Evolutionary conservation across 441 rosid genomes (phyloP), one percentile per base, ranked within the genome.

Genomic region (Pelargonium citronellum): DNA sequence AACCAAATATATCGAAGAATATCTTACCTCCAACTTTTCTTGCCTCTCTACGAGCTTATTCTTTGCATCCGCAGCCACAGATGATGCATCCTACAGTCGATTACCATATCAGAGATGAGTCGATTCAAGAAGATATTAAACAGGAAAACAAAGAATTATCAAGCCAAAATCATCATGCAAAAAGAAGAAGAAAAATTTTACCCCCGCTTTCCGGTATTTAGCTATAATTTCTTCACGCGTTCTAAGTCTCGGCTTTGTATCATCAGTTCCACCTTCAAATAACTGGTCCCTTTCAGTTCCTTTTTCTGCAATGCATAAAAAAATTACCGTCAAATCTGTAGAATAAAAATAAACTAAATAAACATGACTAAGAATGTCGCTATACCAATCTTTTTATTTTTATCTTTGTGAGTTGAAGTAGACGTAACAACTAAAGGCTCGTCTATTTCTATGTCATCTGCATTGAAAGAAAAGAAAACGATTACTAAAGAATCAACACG

Each of bases 371-470:
- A 22, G 60, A 41, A 73, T 24, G 63, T 71, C 64, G 66, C n/a
- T 61, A 24, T 77, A 88, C 88, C 85, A 60, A 49, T 72, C 70
- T 78, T 82, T 44, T 7, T 70, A 43, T 66, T 62, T 62, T 77
- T 73, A 74, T 62, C 70, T 64, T 77, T 83, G 55, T 75, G 80
- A 43, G 84, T 73, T 69, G 81, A 78, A 71, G 78, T 67, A 75
- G 78, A 67, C n/a, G 65, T 22, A 61, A 27, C 24, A 37, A 71
- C 73, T 69, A 73, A 73, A 51, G 75, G 74, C 66, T 83, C 89
- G 69, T 88, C 89, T 71, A 86, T 82, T 77, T 88, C 83, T 7
- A 80, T 86, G 72, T 87, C 90, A 78, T 86, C 88, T 87, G 77
- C 51, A 64, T 60, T 7, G 5, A 70, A 47, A 73, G 72, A 53